A percentile compares a stretch with the other conserved stretches of the same genome.
Evolutionary conservation across 1,284 basidiomycete species (phyloP).

Genomic region (Heterobasidion irregulare): DNA sequence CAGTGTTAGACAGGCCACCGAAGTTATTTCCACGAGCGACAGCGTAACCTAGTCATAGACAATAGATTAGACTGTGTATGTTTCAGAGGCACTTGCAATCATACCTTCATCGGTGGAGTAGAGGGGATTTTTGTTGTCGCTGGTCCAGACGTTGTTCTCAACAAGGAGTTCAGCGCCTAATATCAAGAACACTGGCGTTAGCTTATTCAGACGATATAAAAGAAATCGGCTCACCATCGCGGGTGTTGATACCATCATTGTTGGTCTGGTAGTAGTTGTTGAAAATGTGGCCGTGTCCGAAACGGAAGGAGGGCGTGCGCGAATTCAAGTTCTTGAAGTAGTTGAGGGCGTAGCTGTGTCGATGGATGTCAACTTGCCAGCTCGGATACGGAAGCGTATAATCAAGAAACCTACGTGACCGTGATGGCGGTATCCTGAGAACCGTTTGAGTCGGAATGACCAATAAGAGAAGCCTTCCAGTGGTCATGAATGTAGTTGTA

Average conservation of each 20-base stretch:
- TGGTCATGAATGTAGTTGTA: background rate
- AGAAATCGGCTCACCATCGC: background rate
- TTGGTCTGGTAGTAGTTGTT: background rate
- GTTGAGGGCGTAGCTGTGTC: background rate
- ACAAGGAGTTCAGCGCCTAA: background rate
- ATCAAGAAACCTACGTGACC: background rate
- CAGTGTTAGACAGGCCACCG: background rate
- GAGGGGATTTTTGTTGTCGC: background rate
- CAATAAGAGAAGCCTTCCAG: background rate
- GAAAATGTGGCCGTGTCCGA: background rate
- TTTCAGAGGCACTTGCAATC: background rate
- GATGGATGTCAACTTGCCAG: background rate
- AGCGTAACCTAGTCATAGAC: background rate
- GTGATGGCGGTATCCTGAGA: background rate
- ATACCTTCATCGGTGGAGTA: background rate
- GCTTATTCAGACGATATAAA: background rate
- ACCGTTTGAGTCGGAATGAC: background rate
- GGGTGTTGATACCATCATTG: background rate
- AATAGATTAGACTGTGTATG: too few relatives aligned
- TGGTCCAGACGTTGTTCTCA: background rate
- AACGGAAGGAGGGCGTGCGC: background rate
- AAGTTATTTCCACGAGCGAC: background rate
- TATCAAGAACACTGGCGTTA: background rate
- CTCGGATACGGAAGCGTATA: too few relatives aligned
- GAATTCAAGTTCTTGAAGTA: background rate